These are phyloP conservation scores for Saccharomycopsis crataegensis DNA, from an alignment of 1,139 yeast species.

Conservation along the genomic window DNA sequence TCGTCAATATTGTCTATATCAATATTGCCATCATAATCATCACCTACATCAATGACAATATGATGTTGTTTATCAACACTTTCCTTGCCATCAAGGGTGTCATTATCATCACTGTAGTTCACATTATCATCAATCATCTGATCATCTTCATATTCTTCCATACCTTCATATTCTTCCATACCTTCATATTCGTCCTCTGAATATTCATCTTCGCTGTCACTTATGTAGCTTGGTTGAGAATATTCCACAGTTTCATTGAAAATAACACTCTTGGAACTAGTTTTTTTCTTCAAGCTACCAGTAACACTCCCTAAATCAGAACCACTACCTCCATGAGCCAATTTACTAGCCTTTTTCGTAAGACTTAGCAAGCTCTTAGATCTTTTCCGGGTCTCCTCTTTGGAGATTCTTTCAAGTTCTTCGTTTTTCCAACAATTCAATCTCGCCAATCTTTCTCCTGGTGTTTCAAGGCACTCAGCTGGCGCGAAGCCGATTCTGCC, in stretches of 20 bases:
- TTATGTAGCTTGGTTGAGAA: constrained; percentile 25
- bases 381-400: constrained; percentile 20
- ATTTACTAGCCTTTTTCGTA: constrained; percentile 11
- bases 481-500: constrained; percentile 89
- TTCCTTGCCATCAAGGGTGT: constrained; percentile 3
- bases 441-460: constrained; percentile 84
- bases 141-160: constrained; percentile 6
- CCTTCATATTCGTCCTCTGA: constrained; percentile 23
- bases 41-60: not conserved
- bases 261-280: constrained; percentile 28
- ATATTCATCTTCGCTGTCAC: constrained; percentile 24
- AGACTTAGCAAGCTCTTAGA: constrained; percentile 11
- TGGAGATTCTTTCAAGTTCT: constrained; percentile 45
- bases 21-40: not conserved
- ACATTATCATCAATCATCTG: constrained; percentile 3
- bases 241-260: constrained; percentile 30
- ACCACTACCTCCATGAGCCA: constrained; percentile 1
- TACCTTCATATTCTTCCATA: constrained; percentile 20
- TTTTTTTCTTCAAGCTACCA: constrained; percentile 6
- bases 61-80: not conserved
- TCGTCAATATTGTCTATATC: constrained; percentile 7
- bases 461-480: constrained; percentile 90
- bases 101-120: constrained; percentile 9
- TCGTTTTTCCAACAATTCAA: constrained; percentile 90
- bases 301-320: not conserved